These are phyloP conservation scores for Debaryomyces psychrophilus DNA, from an alignment of 1,139 yeast genomes.

Conservation along the genomic window DNA sequence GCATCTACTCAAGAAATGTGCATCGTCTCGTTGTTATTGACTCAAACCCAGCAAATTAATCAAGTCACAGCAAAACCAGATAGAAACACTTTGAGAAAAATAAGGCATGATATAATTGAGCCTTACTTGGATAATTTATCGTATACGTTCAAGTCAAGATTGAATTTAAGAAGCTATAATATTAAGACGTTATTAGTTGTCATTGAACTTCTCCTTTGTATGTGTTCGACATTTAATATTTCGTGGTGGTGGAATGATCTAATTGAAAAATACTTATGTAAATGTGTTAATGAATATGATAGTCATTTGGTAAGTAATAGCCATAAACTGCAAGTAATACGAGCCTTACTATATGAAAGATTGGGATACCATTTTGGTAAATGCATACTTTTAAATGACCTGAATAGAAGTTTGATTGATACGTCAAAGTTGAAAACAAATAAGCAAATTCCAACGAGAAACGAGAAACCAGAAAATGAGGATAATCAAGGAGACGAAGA, in stretches of 20 bases:
- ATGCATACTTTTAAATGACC: conserved; percentile 26
- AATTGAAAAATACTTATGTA: conserved; percentile 48
- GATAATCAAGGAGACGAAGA: conserved; percentile 19
- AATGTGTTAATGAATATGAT: conserved; percentile 43
- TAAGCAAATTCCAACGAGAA: neutral
- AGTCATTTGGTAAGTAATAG: conserved; percentile 37
- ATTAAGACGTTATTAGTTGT: conserved; percentile 48
- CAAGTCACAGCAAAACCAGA: conserved; percentile 31
- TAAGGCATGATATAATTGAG: conserved; percentile 62
- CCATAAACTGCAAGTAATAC: conserved; percentile 41
- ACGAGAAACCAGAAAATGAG: neutral
- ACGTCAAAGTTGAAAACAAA: neutral
- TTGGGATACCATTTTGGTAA: conserved; percentile 44
- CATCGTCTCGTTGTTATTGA: conserved; percentile 71
- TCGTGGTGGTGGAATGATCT: conserved; percentile 55
- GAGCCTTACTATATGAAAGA: conserved; percentile 46
- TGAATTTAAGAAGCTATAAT: conserved; percentile 64
- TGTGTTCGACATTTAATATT: conserved; percentile 39
- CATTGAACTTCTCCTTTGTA: conserved; percentile 58
- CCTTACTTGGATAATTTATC: conserved; percentile 68
- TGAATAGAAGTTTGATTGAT: conserved; percentile 17
- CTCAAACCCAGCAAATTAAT: conserved; percentile 50
- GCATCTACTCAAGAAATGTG: conserved; percentile 91
- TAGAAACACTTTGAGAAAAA: conserved; percentile 58
- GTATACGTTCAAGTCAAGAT: conserved; percentile 57